Percentiles rank a stretch among this genome's conserved stretches.
Evolutionary conservation across 495 filamentous ascomycete species (phyloP).

Genomic region (Penicillium turbatum): DNA sequence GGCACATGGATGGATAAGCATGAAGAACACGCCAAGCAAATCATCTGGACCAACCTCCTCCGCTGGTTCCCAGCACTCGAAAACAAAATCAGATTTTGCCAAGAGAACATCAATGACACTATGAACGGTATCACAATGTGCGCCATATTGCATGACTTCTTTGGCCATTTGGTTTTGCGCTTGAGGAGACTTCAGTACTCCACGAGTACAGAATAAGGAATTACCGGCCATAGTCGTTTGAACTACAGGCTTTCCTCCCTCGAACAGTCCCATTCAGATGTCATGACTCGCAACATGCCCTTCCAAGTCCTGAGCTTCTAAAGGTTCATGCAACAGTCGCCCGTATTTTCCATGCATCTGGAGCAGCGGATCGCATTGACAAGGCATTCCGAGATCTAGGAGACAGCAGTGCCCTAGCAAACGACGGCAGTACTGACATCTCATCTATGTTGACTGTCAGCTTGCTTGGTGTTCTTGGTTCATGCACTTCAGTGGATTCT

Average conservation of each 20-base stretch:
- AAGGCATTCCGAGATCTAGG: background rate
- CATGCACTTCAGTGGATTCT: no score
- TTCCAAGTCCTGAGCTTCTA: background rate
- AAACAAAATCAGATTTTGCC: background rate
- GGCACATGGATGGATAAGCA: background rate
- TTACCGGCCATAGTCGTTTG: background rate
- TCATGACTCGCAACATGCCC: background rate
- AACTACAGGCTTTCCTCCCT: background rate
- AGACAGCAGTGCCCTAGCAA: background rate
- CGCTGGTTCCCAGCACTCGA: background rate
- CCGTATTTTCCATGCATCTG: background rate
- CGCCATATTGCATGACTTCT: background rate
- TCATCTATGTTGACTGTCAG: background rate
- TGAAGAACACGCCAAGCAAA: background rate
- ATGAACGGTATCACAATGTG: background rate
- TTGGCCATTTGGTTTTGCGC: background rate
- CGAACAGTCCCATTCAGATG: background rate
- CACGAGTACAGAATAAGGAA: background rate
- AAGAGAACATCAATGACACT: background rate
- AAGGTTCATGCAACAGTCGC: background rate
- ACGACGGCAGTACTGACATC: background rate
- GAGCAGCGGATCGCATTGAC: background rate
- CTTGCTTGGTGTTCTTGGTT: background rate
- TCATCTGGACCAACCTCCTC: background rate
- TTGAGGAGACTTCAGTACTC: background rate